Conservation (phyloP, 306 rosid genomes). For the Inga leiocalycina region DNA sequence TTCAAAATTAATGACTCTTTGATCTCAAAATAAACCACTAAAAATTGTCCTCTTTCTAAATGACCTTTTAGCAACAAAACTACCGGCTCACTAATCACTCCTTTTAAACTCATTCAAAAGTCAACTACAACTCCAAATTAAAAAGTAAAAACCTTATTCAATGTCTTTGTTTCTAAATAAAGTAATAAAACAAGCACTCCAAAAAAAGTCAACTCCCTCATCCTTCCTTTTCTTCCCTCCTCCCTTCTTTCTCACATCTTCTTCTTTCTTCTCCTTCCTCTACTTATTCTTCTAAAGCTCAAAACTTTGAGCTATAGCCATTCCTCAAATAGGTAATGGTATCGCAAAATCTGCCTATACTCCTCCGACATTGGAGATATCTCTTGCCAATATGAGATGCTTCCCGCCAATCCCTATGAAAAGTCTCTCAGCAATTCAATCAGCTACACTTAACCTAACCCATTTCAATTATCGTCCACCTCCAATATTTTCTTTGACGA, state of each 20-base stretch:
- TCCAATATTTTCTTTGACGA: conserved; percentile 27
- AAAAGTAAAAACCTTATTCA: background rate
- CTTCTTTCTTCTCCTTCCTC: background rate
- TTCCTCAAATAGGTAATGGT: conserved; percentile 65
- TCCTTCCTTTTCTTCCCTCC: conserved; percentile 12
- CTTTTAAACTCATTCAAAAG: background rate
- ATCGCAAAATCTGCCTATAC: conserved; percentile 49
- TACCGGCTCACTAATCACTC: background rate
- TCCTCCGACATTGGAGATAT: conserved; percentile 54
- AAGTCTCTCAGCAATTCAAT: conserved; percentile 62
- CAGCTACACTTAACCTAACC: conserved; percentile 59
- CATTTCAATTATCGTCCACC: conserved; percentile 19
- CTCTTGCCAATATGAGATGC: conserved; percentile 45
- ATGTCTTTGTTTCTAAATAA: background rate
- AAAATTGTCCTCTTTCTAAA: background rate
- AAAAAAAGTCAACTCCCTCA: conserved; percentile 52
- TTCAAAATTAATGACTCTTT: background rate
- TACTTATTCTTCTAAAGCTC: background rate
- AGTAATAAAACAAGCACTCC: conserved; percentile 15
- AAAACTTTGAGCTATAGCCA: background rate
- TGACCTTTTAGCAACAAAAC: background rate
- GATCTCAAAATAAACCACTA: background rate
- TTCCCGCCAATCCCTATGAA: conserved; percentile 27
- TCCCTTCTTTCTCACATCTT: background rate
- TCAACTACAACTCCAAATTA: background rate